A percentile compares a stretch with the other conserved stretches of the same genome.
phyloP scores from a whole-genome alignment of 148 eudicot genomes.

The Tetragonia tetragonoides region DNA sequence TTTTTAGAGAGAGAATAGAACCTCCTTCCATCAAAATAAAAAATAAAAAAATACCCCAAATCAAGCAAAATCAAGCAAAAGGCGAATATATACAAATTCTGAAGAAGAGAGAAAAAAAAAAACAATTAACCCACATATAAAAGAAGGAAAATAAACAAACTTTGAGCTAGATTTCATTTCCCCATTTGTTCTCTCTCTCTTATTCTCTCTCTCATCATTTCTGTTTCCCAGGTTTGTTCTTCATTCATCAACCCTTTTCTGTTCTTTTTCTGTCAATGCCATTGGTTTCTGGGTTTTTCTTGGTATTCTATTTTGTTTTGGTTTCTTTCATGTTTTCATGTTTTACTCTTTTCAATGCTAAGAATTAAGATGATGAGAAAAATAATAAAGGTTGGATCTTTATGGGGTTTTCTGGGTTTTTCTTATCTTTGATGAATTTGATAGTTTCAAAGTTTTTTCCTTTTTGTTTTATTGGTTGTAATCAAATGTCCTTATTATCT shows the following conservation, averaged over 20 bases:
- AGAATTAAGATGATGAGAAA: background rate
- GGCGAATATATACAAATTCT: background rate
- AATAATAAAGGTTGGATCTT: background rate
- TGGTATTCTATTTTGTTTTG: background rate
- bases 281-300: too few relatives aligned
- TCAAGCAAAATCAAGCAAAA: background rate
- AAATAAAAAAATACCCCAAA: background rate
- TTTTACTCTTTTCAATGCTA: background rate
- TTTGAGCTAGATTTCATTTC: background rate
- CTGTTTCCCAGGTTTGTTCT: background rate
- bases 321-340: background rate
- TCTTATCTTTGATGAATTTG: background rate
- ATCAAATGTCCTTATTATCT: background rate
- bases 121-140: background rate
- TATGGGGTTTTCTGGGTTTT: background rate
- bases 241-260: background rate
- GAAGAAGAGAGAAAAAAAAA: background rate
- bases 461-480: background rate
- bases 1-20: background rate
- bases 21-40: background rate
- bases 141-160: background rate
- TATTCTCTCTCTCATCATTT: background rate
- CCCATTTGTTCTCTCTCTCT: background rate
- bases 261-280: too few relatives aligned
- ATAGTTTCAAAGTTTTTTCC: background rate